Evolutionary conservation across 768 basidiomycete genomes (phyloP).

Genomic region (Suillus fuscotomentosus): DNA sequence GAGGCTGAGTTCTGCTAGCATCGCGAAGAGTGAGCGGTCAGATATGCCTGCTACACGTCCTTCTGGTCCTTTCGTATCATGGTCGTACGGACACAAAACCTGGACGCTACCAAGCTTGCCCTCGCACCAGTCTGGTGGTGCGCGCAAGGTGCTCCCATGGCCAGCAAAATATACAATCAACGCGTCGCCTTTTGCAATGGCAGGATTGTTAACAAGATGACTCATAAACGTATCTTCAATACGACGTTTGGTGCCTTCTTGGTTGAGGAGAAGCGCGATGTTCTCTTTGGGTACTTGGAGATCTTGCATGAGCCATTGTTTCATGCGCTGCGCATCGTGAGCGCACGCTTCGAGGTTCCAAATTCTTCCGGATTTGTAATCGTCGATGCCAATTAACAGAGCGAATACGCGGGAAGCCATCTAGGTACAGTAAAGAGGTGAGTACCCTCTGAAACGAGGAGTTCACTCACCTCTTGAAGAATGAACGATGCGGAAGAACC

Average conservation of each 20-base stretch:
- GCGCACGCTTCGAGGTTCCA: conserved; percentile 69
- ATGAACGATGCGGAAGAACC: conserved; percentile 10
- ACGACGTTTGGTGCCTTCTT: conserved; percentile 55
- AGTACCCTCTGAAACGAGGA: not conserved
- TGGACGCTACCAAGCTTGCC: conserved; percentile 44
- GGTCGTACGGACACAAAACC: conserved; percentile 66
- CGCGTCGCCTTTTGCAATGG: conserved; percentile 60
- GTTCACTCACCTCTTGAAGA: conserved; percentile 12
- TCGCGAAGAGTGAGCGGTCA: conserved; percentile 61
- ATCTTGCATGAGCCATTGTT: conserved; percentile 53
- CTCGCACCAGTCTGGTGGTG: conserved; percentile 63
- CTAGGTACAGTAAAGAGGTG: conserved; percentile 16
- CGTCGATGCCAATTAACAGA: conserved; percentile 67
- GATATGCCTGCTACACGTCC: conserved; percentile 62
- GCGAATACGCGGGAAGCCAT: conserved; percentile 57
- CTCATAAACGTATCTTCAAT: conserved; percentile 62
- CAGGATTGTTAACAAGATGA: conserved; percentile 62
- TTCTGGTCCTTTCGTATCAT: conserved; percentile 47
- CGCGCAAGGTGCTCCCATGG: conserved; percentile 58
- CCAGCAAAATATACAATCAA: conserved; percentile 72
- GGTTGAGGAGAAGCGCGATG: conserved; percentile 54
- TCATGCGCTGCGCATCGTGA: conserved; percentile 60
- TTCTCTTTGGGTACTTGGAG: conserved; percentile 59
- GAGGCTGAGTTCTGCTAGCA: conserved; percentile 54
- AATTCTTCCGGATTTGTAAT: conserved; percentile 60